These are phyloP conservation scores for Oenanthe javanica DNA, from an alignment of 140 eudicot species.

Conservation along the genomic window DNA sequence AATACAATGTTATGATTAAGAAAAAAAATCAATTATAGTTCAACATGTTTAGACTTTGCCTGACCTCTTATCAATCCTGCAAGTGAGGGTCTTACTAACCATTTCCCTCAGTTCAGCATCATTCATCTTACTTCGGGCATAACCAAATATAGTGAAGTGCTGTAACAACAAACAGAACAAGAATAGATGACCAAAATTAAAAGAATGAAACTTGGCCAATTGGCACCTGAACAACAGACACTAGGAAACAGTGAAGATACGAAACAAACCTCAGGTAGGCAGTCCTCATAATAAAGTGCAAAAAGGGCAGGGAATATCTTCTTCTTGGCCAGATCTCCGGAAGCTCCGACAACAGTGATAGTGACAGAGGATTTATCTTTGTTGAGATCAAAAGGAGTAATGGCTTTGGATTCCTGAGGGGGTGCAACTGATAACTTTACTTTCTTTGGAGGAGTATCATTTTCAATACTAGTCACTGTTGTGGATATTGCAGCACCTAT, in stretches of 20 bases:
- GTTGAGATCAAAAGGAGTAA: constrained; percentile 23
- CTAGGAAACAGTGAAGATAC: neutral
- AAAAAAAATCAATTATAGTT: neutral
- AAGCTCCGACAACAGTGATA: constrained; percentile 92
- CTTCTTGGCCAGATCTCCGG: constrained; percentile 98
- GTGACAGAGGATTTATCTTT: constrained; percentile 70
- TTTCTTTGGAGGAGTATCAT: constrained; percentile 32
- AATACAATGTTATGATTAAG: neutral
- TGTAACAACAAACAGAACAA: constrained; percentile 20
- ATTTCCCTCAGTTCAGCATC: constrained; percentile 81
- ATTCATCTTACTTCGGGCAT: constrained; percentile 97
- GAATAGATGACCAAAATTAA: neutral
- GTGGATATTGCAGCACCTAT: constrained; percentile 38
- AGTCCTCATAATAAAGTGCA: constrained; percentile 87
- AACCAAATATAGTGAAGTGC: constrained; percentile 85
- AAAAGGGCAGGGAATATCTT: constrained; percentile 97
- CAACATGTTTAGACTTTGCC: neutral
- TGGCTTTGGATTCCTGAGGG: constrained; percentile 38
- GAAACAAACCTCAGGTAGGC: constrained; percentile 76
- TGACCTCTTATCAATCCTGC: constrained; percentile 92
- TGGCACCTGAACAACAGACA: neutral
- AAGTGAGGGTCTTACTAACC: constrained; percentile 93
- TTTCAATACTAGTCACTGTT: constrained; percentile 28
- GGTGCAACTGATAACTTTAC: constrained; percentile 33
- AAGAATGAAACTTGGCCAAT: neutral